Conservation (phyloP, 2,329 filamentous ascomycete genomes). For the Penicillium sp. region DNA sequence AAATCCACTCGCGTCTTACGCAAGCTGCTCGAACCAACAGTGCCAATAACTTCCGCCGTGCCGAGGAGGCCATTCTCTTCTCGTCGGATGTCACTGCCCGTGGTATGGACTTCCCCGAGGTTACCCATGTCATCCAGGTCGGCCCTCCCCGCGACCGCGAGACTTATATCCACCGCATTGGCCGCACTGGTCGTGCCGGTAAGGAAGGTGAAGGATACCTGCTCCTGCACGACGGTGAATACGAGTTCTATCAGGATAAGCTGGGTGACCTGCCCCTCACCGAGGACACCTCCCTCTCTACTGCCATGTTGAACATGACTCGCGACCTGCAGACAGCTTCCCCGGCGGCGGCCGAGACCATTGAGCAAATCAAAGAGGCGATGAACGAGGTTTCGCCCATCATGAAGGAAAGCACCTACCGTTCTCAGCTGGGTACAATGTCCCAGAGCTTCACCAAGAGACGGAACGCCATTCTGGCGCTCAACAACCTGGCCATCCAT, state of each 20-base stretch:
- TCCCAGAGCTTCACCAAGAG: slow-evolving; percentile 36
- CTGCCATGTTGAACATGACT: slow-evolving; percentile 40
- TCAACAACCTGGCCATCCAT: slow-evolving; percentile 49
- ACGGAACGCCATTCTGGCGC: slow-evolving; percentile 43
- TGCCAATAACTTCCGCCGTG: slow-evolving; percentile 70
- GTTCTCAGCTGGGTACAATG: slow-evolving; percentile 26
- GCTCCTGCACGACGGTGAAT: slow-evolving; percentile 57
- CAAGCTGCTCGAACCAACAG: slow-evolving; percentile 70
- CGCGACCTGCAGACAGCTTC: slow-evolving; percentile 10
- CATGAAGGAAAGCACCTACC: slow-evolving; percentile 35
- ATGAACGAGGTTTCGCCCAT: slow-evolving; percentile 29
- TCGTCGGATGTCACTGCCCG: slow-evolving; percentile 79
- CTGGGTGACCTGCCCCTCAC: slow-evolving; percentile 59
- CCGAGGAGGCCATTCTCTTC: slow-evolving; percentile 67
- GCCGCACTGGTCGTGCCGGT: slow-evolving; percentile 71
- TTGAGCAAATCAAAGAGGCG: slow-evolving; percentile 48
- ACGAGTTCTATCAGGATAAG: slow-evolving; percentile 51
- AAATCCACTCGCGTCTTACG: slow-evolving; percentile 78
- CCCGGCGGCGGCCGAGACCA: slow-evolving; percentile 18
- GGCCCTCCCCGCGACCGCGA: slow-evolving; percentile 66
- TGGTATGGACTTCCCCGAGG: slow-evolving; percentile 80
- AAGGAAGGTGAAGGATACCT: slow-evolving; percentile 66
- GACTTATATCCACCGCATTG: slow-evolving; percentile 75
- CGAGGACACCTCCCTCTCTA: slow-evolving; percentile 48
- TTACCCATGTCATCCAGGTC: slow-evolving; percentile 77